Conservation (phyloP, 2,329 filamentous ascomycete genomes). For the Ploettnerulaceae sp. region DNA sequence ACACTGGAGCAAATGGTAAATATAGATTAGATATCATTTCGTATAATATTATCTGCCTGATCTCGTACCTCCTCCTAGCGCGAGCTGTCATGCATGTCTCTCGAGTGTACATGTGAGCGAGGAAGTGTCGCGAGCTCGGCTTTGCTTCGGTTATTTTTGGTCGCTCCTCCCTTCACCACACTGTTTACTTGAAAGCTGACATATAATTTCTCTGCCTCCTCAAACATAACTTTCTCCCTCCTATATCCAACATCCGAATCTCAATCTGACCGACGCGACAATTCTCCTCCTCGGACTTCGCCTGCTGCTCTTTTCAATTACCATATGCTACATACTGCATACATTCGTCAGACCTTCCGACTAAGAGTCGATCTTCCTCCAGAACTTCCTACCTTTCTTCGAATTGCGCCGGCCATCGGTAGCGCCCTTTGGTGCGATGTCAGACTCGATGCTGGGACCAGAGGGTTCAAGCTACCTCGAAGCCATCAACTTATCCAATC, state of each 20-base stretch:
- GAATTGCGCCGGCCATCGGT: not conserved
- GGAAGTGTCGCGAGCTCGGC: not conserved
- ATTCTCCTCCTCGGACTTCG: not conserved
- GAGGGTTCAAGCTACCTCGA: slow-evolving; percentile 2
- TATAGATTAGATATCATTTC: too few species aligned
- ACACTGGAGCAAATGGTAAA: too few species aligned
- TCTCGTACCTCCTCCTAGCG: too few species aligned
- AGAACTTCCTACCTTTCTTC: not conserved
- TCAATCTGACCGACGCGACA: not conserved
- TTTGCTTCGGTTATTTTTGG: not conserved
- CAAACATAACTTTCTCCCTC: not conserved
- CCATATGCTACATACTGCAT: not conserved
- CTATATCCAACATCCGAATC: not conserved
- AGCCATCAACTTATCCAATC: not conserved
- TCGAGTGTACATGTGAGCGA: too few species aligned
- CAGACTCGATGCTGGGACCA: too few species aligned
- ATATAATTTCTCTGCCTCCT: not conserved
- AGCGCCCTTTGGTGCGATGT: not conserved
- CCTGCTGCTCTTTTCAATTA: not conserved
- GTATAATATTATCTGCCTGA: too few species aligned
- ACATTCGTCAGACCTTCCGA: not conserved
- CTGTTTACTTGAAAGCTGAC: not conserved
- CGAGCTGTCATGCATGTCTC: too few species aligned
- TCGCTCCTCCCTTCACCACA: not conserved
- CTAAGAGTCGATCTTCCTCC: too few species aligned